Evolutionary conservation across 2,329 filamentous ascomycete species (phyloP).

Genomic region (Pseudogymnoascus sp.): DNA sequence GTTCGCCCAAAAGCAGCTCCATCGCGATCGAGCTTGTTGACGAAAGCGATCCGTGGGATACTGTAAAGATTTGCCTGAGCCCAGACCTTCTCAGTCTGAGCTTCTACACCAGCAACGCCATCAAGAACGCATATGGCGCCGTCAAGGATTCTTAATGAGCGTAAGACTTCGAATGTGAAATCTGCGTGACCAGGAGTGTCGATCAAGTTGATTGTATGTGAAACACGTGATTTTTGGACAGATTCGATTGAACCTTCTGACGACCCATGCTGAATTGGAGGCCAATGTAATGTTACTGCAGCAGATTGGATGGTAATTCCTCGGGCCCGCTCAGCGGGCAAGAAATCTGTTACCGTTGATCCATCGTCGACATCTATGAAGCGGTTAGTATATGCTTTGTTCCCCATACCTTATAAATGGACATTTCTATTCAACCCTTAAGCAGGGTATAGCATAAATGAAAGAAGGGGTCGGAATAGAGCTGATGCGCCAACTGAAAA

Average conservation of each 20-base stretch:
- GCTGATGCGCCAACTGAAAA: not conserved
- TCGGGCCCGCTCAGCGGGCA: slow-evolving; percentile 82
- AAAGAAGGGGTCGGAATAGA: not conserved
- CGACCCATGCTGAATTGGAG: slow-evolving; percentile 39
- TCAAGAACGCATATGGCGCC: slow-evolving; percentile 90
- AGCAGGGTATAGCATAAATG: not conserved
- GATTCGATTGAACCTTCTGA: slow-evolving; percentile 11
- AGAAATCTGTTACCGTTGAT: slow-evolving; percentile 93
- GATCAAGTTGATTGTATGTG: slow-evolving; percentile 79
- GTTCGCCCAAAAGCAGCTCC: slow-evolving; percentile 77
- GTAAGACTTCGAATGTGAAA: slow-evolving; percentile 92
- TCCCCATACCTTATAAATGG: slow-evolving; percentile 1
- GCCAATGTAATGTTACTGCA: slow-evolving; percentile 93
- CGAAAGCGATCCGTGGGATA: slow-evolving; percentile 73
- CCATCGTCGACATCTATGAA: slow-evolving; percentile 78
- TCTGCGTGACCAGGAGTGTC: slow-evolving; percentile 96
- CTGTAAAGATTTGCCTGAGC: slow-evolving; percentile 74
- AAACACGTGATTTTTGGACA: slow-evolving; percentile 35
- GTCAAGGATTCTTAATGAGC: slow-evolving; percentile 80
- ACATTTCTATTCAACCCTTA: not conserved
- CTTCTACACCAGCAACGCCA: slow-evolving; percentile 88
- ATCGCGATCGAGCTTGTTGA: slow-evolving; percentile 80
- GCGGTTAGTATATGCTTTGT: not conserved
- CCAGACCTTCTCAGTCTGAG: slow-evolving; percentile 97
- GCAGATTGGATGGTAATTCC: slow-evolving; percentile 98